Conservation (phyloP, 2,329 filamentous ascomycete genomes). For the Stenocarpella maydis region DNA sequence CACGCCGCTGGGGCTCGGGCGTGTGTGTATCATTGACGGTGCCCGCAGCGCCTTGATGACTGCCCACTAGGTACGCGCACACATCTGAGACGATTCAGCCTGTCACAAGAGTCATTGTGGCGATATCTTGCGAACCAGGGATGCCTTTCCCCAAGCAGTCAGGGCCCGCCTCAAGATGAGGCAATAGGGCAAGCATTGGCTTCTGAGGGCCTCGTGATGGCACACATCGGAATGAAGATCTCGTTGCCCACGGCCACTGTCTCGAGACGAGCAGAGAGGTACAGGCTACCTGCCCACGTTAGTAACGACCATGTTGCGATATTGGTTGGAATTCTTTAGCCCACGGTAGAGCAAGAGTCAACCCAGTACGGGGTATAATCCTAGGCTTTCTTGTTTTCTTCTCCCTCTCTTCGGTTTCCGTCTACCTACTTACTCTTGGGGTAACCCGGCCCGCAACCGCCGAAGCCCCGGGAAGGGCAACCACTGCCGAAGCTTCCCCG, state of each 20-base stretch:
- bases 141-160: background rate
- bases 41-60: slow-evolving; percentile 12
- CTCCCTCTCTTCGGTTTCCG: background rate
- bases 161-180: slow-evolving; percentile 9
- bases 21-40: slow-evolving; percentile 8
- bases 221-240: slow-evolving; percentile 12
- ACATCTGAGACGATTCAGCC: slow-evolving; percentile 9
- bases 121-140: slow-evolving; percentile 13
- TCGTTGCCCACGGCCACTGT: background rate
- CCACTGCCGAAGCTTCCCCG: slow-evolving; percentile 18
- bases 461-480: slow-evolving; percentile 18
- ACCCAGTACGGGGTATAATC: background rate
- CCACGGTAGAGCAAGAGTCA: background rate
- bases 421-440: background rate
- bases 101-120: slow-evolving; percentile 17
- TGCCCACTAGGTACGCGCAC: background rate
- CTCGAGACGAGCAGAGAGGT: slow-evolving; percentile 6
- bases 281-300: background rate
- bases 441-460: slow-evolving; percentile 8
- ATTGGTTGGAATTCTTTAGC: slow-evolving; percentile 8
- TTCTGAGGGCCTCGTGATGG: slow-evolving; percentile 13
- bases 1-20: background rate
- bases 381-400: no score
- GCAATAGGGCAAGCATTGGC: slow-evolving; percentile 18
- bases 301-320: background rate